A percentile compares a stretch with the other conserved stretches of the same genome.
phyloP scores from a whole-genome alignment of 1,139 yeast genomes.

The Saccharomyces hybrid region DNA sequence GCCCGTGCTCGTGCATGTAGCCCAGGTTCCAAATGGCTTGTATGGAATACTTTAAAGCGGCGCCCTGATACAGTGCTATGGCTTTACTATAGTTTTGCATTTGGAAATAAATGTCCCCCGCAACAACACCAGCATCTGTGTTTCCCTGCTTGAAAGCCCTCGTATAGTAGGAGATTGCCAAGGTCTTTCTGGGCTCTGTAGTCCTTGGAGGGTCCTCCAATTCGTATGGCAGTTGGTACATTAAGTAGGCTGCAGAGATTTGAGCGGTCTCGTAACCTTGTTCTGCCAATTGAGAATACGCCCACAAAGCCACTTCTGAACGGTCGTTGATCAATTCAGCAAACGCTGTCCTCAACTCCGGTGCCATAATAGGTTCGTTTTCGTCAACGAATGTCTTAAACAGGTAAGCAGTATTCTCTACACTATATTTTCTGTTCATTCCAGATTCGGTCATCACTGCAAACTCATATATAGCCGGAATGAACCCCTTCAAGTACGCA shows the following conservation, averaged over 20 bases:
- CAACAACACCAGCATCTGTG: conserved; percentile 60
- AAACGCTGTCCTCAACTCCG: conserved; percentile 65
- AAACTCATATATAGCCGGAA: conserved; percentile 47
- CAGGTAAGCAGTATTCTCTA: conserved; percentile 37
- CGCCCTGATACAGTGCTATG: conserved; percentile 52
- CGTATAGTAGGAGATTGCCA: conserved; percentile 62
- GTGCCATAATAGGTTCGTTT: conserved; percentile 44
- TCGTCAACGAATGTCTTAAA: conserved; percentile 52
- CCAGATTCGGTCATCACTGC: conserved; percentile 46
- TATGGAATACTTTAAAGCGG: conserved; percentile 50
- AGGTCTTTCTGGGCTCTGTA: conserved; percentile 35
- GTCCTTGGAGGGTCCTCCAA: conserved; percentile 34
- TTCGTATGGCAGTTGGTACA: conserved; percentile 55
- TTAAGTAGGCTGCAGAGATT: conserved; percentile 65
- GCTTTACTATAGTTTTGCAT: conserved; percentile 47
- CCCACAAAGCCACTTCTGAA: conserved; percentile 59
- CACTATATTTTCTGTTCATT: conserved; percentile 32
- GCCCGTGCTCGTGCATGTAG: conserved; percentile 80
- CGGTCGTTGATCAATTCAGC: conserved; percentile 47
- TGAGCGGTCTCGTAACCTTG: conserved; percentile 77
- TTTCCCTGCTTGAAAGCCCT: conserved; percentile 62
- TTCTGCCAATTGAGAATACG: conserved; percentile 82
- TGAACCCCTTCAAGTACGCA: conserved; percentile 41
- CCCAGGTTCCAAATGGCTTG: conserved; percentile 81
- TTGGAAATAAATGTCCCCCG: conserved; percentile 67